Conservation (phyloP, 2,329 filamentous ascomycete species). For the Volutella citrinella region DNA sequence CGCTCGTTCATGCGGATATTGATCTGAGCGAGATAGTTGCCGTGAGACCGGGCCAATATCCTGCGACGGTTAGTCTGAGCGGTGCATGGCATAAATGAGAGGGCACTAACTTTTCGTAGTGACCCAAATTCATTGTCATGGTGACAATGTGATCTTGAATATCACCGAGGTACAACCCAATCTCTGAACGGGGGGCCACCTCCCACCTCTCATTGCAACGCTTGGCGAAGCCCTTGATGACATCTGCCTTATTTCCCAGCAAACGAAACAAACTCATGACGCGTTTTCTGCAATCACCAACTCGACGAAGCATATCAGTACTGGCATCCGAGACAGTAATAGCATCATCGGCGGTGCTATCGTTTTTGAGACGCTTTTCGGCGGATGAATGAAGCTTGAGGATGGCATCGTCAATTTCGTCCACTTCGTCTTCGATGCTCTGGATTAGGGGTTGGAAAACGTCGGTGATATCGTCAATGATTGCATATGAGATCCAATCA, state of each 20-base stretch:
- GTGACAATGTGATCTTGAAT: constrained; percentile 99
- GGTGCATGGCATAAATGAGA: background rate
- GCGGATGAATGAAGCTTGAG: constrained; percentile 70
- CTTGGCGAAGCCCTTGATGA: constrained; percentile 98
- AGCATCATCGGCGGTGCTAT: constrained; percentile 44
- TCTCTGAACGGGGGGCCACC: constrained; percentile 89
- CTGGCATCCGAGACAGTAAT: constrained; percentile 45
- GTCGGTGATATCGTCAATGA: constrained; percentile 98
- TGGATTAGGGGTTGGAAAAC: constrained; percentile 92
- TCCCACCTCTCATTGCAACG: constrained; percentile 98
- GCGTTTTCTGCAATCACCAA: constrained; percentile 93
- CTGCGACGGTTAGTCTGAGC: constrained; percentile 40
- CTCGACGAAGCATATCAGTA: constrained; percentile 84
- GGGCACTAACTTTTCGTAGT: constrained; percentile 82
- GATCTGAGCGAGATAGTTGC: constrained; percentile 98
- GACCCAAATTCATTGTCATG: constrained; percentile 93
- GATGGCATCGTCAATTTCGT: constrained; percentile 93
- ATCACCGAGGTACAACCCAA: constrained; percentile 95
- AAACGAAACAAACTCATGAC: constrained; percentile 95
- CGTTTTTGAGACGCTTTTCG: constrained; percentile 39
- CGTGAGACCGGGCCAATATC: constrained; percentile 85
- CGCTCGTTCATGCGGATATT: constrained; percentile 99
- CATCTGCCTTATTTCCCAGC: constrained; percentile 94
- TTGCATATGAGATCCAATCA: constrained; percentile 97
- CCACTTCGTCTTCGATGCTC: constrained; percentile 91